These are phyloP conservation scores for Starmera amethionina DNA, from an alignment of 805 yeast species.

Conservation along the genomic window DNA sequence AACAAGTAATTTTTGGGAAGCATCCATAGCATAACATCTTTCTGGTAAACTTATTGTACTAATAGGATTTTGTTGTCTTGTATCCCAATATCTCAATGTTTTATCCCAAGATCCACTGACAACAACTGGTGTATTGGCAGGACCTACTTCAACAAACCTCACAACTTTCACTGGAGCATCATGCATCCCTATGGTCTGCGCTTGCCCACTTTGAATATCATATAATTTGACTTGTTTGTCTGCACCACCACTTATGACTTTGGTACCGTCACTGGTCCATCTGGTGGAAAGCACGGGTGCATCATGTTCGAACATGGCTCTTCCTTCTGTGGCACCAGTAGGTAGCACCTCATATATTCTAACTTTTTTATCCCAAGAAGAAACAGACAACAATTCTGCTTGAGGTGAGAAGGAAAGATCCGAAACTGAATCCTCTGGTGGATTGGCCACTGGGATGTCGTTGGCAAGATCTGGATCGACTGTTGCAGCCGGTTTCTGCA, in stretches of 20 bases:
- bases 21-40: slow-evolving; percentile 83
- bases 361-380: slow-evolving; percentile 94
- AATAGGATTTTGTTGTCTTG: slow-evolving; percentile 74
- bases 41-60: slow-evolving; percentile 81
- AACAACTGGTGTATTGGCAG: slow-evolving; percentile 65
- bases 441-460: slow-evolving; percentile 62
- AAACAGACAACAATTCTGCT: slow-evolving; percentile 67
- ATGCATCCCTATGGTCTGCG: slow-evolving; percentile 79
- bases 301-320: slow-evolving; percentile 84
- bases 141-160: slow-evolving; percentile 75
- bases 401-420: slow-evolving; percentile 81
- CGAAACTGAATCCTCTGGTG: slow-evolving; percentile 88
- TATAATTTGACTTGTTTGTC: slow-evolving; percentile 81
- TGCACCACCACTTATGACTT: slow-evolving; percentile 81
- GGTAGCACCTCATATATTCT: slow-evolving; percentile 79
- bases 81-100: slow-evolving; percentile 90
- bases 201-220: slow-evolving; percentile 75
- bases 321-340: slow-evolving; percentile 73
- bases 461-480: slow-evolving; percentile 42
- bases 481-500: slow-evolving; percentile 15
- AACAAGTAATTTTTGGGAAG: slow-evolving; percentile 70
- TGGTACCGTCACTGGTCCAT: slow-evolving; percentile 82
- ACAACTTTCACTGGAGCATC: slow-evolving; percentile 70
- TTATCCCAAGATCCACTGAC: slow-evolving; percentile 97
- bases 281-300: slow-evolving; percentile 78